phyloP scores from a whole-genome alignment of 768 basidiomycete species.

The Phlegmacium glaucopus region DNA sequence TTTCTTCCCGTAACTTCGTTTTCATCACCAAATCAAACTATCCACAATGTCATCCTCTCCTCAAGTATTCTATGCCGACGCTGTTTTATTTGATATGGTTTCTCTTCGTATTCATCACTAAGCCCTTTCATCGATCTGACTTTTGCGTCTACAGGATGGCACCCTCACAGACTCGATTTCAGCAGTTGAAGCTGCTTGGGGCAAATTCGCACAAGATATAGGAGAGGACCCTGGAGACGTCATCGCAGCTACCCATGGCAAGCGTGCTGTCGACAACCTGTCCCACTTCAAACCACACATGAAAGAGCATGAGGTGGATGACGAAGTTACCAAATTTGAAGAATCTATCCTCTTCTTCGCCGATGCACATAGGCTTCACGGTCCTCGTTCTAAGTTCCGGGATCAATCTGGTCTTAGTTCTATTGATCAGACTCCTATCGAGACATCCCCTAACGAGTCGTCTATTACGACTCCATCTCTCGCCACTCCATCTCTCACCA shows the following conservation, averaged over 20 bases:
- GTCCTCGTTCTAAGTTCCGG: conserved; percentile 33
- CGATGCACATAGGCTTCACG: conserved; percentile 50
- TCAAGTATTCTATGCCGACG: conserved; percentile 46
- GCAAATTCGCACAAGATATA: conserved; percentile 65
- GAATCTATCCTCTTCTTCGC: conserved; percentile 63
- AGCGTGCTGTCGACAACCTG: conserved; percentile 75
- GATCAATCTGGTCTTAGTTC: background rate
- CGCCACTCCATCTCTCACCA: conserved; percentile 41
- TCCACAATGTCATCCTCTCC: background rate
- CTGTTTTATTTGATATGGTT: conserved; percentile 70
- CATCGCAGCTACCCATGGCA: conserved; percentile 75
- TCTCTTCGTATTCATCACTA: conserved; percentile 8
- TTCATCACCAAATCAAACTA: background rate
- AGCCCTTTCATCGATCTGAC: conserved; percentile 16
- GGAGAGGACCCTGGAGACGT: conserved; percentile 64
- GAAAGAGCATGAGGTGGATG: conserved; percentile 51
- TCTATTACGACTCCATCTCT: conserved; percentile 39
- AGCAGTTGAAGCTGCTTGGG: conserved; percentile 75
- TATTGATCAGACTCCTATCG: conserved; percentile 4
- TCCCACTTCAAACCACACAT: conserved; percentile 56
- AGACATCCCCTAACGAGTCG: conserved; percentile 23
- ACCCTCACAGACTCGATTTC: conserved; percentile 73
- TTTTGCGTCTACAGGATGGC: conserved; percentile 45
- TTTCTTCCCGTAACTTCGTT: too few relatives aligned
- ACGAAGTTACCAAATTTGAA: conserved; percentile 59